phyloP scores from a whole-genome alignment of 2,329 filamentous ascomycete genomes.

The Calonectria pteridis region DNA sequence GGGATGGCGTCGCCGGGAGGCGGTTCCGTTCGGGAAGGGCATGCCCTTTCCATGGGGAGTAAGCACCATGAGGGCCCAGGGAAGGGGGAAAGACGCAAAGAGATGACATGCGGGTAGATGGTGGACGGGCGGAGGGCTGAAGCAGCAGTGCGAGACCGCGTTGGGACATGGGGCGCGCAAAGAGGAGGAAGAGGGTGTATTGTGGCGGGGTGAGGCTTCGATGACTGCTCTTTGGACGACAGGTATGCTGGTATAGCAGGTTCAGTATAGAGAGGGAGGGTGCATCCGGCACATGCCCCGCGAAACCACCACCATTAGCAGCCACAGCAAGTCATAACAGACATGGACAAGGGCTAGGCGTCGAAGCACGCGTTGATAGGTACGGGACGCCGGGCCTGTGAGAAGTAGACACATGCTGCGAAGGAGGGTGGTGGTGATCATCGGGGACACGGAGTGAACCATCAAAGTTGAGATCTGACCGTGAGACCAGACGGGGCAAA shows the following conservation, averaged over 20 bases:
- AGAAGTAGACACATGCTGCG: background rate
- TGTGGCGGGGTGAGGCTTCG: constrained; percentile 19
- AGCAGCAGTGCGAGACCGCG: background rate
- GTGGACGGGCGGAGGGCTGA: background rate
- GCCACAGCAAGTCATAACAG: background rate
- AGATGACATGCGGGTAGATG: background rate
- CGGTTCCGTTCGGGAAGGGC: constrained; percentile 20
- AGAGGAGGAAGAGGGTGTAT: background rate
- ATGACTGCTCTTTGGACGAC: background rate
- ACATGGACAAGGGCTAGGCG: background rate
- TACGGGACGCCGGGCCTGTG: background rate
- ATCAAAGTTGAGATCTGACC: constrained; percentile 16
- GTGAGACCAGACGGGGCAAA: background rate
- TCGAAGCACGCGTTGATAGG: background rate
- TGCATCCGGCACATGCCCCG: constrained; percentile 15
- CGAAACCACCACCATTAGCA: constrained; percentile 10
- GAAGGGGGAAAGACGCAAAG: background rate
- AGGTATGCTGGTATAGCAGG: background rate
- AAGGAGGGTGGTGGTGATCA: constrained; percentile 1
- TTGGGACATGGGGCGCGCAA: background rate
- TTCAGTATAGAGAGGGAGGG: constrained; percentile 4
- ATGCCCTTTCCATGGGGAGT: background rate
- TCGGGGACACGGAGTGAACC: constrained; percentile 8
- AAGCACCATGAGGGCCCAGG: background rate
- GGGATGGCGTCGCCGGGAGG: constrained; percentile 17